Evolutionary conservation across 2,329 filamentous ascomycete species (phyloP).

Genomic region (Alternaria triticina): DNA sequence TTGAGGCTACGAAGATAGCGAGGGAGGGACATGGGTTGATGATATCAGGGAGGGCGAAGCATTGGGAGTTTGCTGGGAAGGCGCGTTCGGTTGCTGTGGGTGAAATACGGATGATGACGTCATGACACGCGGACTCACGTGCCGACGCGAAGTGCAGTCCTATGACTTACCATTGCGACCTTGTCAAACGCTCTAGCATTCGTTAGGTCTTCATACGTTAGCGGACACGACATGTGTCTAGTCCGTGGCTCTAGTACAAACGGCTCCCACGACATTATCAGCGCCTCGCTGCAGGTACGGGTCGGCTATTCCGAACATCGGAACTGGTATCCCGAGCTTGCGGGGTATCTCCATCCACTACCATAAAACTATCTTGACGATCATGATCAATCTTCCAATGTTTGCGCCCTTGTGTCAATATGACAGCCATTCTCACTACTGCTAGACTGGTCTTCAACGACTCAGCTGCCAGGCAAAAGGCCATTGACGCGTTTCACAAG

Average conservation of each 20-base stretch:
- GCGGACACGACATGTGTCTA: background rate
- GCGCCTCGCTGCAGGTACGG: background rate
- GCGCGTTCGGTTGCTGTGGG: conserved; percentile 6
- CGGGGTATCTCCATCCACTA: background rate
- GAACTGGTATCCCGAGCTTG: conserved; percentile 15
- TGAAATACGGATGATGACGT: conserved; percentile 16
- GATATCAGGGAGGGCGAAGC: background rate
- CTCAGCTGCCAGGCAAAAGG: conserved; percentile 15
- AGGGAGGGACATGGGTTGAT: conserved; percentile 10
- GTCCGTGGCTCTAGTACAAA: too few relatives aligned
- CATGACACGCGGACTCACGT: conserved; percentile 28
- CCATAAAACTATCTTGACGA: background rate
- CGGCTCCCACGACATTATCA: background rate
- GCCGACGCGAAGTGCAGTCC: background rate
- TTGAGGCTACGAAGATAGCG: background rate
- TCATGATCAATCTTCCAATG: background rate
- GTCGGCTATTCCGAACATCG: conserved; percentile 18
- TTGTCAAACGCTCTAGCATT: too few relatives aligned
- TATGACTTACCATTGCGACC: too few relatives aligned
- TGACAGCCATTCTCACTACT: conserved; percentile 29
- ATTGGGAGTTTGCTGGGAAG: background rate
- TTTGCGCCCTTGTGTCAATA: background rate
- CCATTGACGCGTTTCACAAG: conserved; percentile 28
- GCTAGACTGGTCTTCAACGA: conserved; percentile 28
- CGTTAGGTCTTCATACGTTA: too few relatives aligned